Conservation (phyloP, 2,329 filamentous ascomycete species). For the Cercospora nicotianae region DNA sequence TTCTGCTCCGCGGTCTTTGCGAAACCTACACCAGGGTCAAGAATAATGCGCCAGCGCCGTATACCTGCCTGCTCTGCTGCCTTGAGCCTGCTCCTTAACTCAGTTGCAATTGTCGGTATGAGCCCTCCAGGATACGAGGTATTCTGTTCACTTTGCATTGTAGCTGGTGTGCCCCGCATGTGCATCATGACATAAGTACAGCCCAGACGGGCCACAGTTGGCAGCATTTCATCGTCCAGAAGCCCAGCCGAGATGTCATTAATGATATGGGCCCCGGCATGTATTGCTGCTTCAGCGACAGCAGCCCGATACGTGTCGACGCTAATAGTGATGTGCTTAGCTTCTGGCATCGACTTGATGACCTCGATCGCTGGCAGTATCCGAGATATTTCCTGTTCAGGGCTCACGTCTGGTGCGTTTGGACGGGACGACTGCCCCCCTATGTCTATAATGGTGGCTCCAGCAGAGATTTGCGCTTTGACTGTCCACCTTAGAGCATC, state of each 20-base stretch:
- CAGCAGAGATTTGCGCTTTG: slow-evolving; percentile 61
- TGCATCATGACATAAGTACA: slow-evolving; percentile 87
- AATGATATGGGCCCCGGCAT: slow-evolving; percentile 83
- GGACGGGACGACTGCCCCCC: slow-evolving; percentile 93
- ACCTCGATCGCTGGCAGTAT: slow-evolving; percentile 76
- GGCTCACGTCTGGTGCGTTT: slow-evolving; percentile 65
- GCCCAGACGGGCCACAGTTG: slow-evolving; percentile 72
- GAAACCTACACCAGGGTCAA: slow-evolving; percentile 93
- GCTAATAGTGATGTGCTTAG: slow-evolving; percentile 68
- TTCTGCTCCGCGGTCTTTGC: slow-evolving; percentile 83
- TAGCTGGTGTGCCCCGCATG: slow-evolving; percentile 83
- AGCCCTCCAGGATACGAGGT: slow-evolving; percentile 66
- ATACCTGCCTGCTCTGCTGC: slow-evolving; percentile 82
- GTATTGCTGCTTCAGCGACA: slow-evolving; percentile 74
- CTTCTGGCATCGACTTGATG: slow-evolving; percentile 67
- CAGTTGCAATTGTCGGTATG: slow-evolving; percentile 62
- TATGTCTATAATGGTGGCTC: slow-evolving; percentile 84
- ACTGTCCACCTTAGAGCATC: slow-evolving; percentile 59
- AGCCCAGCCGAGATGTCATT: slow-evolving; percentile 89
- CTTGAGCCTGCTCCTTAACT: slow-evolving; percentile 68
- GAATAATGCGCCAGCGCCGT: slow-evolving; percentile 86
- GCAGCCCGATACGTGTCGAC: slow-evolving; percentile 88
- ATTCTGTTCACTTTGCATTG: slow-evolving; percentile 66
- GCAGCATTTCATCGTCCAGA: slow-evolving; percentile 78
- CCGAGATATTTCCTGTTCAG: slow-evolving; percentile 72